Conservation (phyloP, 164 flowering plant species). For the Nymphaea colorata region DNA sequence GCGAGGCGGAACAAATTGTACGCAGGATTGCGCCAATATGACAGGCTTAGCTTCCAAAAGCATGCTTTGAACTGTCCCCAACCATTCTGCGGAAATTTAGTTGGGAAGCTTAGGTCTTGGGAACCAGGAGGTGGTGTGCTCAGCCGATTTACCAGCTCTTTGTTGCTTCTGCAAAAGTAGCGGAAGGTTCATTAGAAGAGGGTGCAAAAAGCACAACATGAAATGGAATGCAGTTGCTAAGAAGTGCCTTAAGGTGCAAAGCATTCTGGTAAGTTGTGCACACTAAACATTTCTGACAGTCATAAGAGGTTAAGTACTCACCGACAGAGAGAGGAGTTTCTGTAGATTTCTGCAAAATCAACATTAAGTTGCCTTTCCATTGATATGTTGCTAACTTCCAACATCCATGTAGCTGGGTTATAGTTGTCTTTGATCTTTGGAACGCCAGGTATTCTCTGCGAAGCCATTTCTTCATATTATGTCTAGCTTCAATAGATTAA, state of each 20-base stretch:
- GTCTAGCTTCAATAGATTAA: too few relatives aligned
- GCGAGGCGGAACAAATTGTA: constrained; percentile 34
- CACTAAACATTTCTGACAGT: too few relatives aligned
- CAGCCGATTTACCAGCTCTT: constrained; percentile 22
- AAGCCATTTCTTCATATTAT: not conserved
- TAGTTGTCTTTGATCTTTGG: constrained; percentile 48
- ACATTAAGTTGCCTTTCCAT: constrained; percentile 46
- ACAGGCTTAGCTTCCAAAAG: constrained; percentile 55
- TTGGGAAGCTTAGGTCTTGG: constrained; percentile 33
- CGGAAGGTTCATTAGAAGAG: not conserved
- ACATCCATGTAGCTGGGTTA: constrained; percentile 86
- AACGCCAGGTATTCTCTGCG: constrained; percentile 49
- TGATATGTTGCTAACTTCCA: constrained; percentile 59
- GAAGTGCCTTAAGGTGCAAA: too few relatives aligned
- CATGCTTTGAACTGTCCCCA: constrained; percentile 62
- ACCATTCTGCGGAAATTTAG: constrained; percentile 33
- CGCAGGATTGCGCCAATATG: constrained; percentile 65
- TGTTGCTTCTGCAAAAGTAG: constrained; percentile 22
- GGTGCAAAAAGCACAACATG: not conserved
- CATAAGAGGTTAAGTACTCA: constrained; percentile 17
- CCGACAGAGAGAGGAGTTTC: constrained; percentile 32
- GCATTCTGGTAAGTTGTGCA: too few relatives aligned
- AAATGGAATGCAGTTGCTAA: not conserved
- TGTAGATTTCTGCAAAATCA: constrained; percentile 51
- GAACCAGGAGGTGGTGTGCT: constrained; percentile 31